Evolutionary conservation across 1,139 yeast species (phyloP), one percentile per base, ranked within the genome.

Genomic region (Ogataea hybrid): DNA sequence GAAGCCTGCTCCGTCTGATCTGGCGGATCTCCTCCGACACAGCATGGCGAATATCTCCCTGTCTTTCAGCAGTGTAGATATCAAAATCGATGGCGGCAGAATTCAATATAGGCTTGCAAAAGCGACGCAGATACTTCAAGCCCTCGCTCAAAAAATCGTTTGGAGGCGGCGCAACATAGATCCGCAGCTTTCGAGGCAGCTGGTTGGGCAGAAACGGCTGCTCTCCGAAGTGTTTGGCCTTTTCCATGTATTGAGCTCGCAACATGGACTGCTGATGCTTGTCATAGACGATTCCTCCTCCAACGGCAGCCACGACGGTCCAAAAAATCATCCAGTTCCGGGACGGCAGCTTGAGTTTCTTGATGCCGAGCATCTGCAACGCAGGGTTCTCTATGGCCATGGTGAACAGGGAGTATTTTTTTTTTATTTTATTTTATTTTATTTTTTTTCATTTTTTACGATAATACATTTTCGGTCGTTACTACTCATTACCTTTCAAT

Each of bases 121-220:
- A 90, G 47, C 83, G 79, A 52, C 88, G 76, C 71, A 92, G 89
- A 44, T 84, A 75, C 46, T 74, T 75, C 64, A 85, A 62, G 14
- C 95, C 81, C 48, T 81, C 82, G 35, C 84, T 95, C 39, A 94
- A 67, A 56, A 81, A 88, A 61, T 92, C 97, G 54, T 88, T 86
- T 12, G 99, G 98, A 11, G 97, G 97, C 12, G 98, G 98, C 0
- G 96, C 95, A 46, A 90, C 75, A 58, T 82, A 90, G 1, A 94
- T 80, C 1, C 88, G 81, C 42, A 94, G 69, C 54, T 82, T 86
- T 41, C 98, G 73, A 2, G 96, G 90, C 25, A 76, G 58, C 44
- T 70, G 62, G 42, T 71, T 65, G 3, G 72, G 62, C 28, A 77
- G 72, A 38, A 80, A 59, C 29, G 67, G 65, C 28, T 46, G 47